phyloP scores from a whole-genome alignment of 345 rosid genomes.

The Citrus inodora region DNA sequence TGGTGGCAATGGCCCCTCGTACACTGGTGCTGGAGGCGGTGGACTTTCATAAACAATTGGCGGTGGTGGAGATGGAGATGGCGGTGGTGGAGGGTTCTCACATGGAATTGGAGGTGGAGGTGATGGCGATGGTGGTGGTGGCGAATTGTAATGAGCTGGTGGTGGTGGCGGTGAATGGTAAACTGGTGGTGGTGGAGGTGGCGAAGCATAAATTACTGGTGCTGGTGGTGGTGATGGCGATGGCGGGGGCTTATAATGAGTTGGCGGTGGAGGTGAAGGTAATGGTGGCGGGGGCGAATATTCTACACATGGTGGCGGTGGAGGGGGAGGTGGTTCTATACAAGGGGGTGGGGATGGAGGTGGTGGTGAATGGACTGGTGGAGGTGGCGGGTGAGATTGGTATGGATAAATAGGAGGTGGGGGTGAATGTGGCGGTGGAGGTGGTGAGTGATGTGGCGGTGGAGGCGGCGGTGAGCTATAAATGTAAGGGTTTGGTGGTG shows the following conservation, averaged over 20 bases:
- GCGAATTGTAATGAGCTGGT: constrained; percentile 2
- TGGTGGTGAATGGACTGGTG: constrained; percentile 41
- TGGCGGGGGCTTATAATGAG: constrained; percentile 25
- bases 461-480: neutral
- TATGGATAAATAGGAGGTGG: constrained; percentile 48
- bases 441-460: constrained; percentile 27
- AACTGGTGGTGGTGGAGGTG: constrained; percentile 38
- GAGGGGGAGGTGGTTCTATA: constrained; percentile 62
- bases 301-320: constrained; percentile 50
- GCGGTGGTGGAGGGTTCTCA: constrained; percentile 36
- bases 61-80: constrained; percentile 29
- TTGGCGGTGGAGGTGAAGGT: constrained; percentile 27
- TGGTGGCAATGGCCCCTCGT: constrained; percentile 89
- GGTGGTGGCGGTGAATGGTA: constrained; percentile 38
- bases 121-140: constrained; percentile 37
- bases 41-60: constrained; percentile 32
- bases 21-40: constrained; percentile 66
- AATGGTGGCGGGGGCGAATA: constrained; percentile 51
- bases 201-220: constrained; percentile 12
- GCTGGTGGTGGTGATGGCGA: constrained; percentile 36
- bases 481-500: constrained; percentile 33
- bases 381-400: constrained; percentile 54
- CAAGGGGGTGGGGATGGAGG: constrained; percentile 61
- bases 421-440: constrained; percentile 41
- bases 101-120: constrained; percentile 18